Conservation (phyloP, 106 monocot species). For the Xerophyta viscosa region DNA sequence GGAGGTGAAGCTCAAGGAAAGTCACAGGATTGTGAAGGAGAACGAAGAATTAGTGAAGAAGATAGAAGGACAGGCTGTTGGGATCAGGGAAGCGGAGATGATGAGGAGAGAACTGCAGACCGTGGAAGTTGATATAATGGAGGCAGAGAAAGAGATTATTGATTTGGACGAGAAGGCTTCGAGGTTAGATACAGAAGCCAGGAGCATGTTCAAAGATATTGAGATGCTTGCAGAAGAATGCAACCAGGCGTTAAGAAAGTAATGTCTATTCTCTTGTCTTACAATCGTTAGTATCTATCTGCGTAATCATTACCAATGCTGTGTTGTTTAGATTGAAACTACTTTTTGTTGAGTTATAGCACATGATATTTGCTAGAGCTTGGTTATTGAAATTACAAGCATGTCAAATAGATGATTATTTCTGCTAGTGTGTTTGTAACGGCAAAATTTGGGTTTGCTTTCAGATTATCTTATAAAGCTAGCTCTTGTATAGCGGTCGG, state of each 20-base stretch:
- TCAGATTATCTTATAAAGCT: no score
- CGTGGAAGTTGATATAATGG: constrained; percentile 58
- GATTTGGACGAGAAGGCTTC: constrained; percentile 61
- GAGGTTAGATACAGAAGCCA: constrained; percentile 34
- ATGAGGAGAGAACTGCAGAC: constrained; percentile 69
- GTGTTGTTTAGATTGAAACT: no score
- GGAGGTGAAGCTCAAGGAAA: constrained; percentile 59
- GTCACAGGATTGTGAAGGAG: constrained; percentile 29
- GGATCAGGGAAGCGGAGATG: constrained; percentile 63
- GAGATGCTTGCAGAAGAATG: constrained; percentile 37
- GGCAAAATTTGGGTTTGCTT: no score
- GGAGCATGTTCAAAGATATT: constrained; percentile 44
- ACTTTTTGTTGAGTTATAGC: no score
- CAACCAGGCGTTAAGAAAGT: constrained; percentile 77
- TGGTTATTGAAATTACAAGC: no score
- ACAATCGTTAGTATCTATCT: neutral
- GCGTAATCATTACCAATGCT: neutral
- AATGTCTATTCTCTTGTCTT: constrained; percentile 8
- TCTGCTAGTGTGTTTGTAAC: no score
- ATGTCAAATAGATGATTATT: no score
- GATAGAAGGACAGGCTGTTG: constrained; percentile 50
- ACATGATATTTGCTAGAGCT: no score
- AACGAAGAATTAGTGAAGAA: constrained; percentile 45
- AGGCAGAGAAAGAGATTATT: constrained; percentile 40
- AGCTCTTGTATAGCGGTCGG: no score